Conservation (phyloP, 148 eudicot genomes). For the Heliosperma pusillum region DNA sequence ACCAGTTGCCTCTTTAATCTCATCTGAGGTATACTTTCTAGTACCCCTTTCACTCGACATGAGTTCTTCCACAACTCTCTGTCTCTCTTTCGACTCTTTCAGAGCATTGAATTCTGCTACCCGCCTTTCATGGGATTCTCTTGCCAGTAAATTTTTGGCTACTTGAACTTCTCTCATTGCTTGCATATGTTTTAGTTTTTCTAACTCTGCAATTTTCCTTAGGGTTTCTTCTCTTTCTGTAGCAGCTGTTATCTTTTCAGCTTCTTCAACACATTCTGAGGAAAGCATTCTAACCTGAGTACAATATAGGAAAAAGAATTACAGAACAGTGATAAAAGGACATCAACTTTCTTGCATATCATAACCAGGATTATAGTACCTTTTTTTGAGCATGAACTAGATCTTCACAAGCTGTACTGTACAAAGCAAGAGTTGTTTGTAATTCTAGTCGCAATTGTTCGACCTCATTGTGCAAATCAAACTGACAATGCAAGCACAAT, state of each 20-base stretch:
- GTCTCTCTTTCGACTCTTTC: slow-evolving; percentile 55
- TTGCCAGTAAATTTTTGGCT: slow-evolving; percentile 49
- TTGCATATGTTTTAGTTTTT: slow-evolving; percentile 55
- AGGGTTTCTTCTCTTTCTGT: slow-evolving; percentile 52
- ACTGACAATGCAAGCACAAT: slow-evolving; percentile 38
- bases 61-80: slow-evolving; percentile 49
- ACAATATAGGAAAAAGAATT: not conserved
- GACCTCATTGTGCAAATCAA: slow-evolving; percentile 52
- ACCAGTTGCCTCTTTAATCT: slow-evolving; percentile 63
- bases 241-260: slow-evolving; percentile 55
- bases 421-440: slow-evolving; percentile 48
- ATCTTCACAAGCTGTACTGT: slow-evolving; percentile 66
- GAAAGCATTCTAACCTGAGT: slow-evolving; percentile 57
- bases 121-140: slow-evolving; percentile 58
- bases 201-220: slow-evolving; percentile 55
- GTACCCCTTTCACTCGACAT: slow-evolving; percentile 53
- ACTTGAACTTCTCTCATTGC: slow-evolving; percentile 54
- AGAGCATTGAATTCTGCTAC: slow-evolving; percentile 55
- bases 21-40: slow-evolving; percentile 50
- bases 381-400: slow-evolving; percentile 58
- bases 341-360: not conserved
- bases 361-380: slow-evolving; percentile 31
- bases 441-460: slow-evolving; percentile 60
- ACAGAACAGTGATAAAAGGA: not conserved
- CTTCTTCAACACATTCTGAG: slow-evolving; percentile 55